These are phyloP conservation scores for Tritrichomonas musculus DNA, from an alignment of 208 protist species.

Conservation along the genomic window DNA sequence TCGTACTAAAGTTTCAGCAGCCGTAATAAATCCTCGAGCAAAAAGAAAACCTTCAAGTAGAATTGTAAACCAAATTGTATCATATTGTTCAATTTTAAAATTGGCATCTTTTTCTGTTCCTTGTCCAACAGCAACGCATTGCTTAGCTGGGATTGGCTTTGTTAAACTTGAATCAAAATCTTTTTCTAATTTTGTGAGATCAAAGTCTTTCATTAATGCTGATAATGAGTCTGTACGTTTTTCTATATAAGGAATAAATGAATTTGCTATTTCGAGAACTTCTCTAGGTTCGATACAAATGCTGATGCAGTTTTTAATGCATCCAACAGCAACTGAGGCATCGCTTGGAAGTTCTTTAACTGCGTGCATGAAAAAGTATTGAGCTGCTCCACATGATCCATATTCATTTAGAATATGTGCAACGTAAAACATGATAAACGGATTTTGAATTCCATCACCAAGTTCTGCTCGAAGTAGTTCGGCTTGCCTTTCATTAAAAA, in stretches of 20 bases:
- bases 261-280: background rate
- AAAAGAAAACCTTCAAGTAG: background rate
- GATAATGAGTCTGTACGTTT: background rate
- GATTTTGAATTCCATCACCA: background rate
- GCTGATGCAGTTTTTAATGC: background rate
- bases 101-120: background rate
- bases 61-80: background rate
- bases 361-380: background rate
- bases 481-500: background rate
- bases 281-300: background rate
- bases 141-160: background rate
- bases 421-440: background rate
- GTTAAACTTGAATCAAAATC: background rate
- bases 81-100: background rate
- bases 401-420: background rate
- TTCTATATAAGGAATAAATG: background rate
- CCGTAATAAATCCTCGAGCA: background rate
- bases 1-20: background rate
- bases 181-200: background rate
- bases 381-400: background rate
- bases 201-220: background rate
- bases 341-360: background rate
- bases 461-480: background rate
- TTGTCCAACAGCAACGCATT: background rate
- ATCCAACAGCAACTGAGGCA: background rate